Evolutionary conservation across 1,284 basidiomycete genomes (phyloP), one percentile per base, ranked within the genome.

Genomic region (Thecaphora thlaspeos): DNA sequence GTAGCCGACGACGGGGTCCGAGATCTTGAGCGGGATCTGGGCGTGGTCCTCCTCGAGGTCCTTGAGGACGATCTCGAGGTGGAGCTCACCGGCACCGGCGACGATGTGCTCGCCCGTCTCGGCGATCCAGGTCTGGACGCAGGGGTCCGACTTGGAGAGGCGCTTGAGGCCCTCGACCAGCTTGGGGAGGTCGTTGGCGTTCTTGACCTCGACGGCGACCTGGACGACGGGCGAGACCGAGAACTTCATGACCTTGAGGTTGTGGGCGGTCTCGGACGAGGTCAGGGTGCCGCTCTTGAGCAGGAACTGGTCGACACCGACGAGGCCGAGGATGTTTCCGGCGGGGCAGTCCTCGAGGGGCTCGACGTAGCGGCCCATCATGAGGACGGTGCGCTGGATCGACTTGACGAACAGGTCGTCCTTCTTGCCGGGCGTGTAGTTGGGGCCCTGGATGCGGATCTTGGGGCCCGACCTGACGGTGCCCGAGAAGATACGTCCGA

Each of bases 111-210:
- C 92, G 81, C 94, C 94, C 69, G 86, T 88, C 71, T 95, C 92
- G 43, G 81, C 79, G 78, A 97, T 94, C 88, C 86, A 94, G 53
- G 91, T 87, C 82, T 97, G 93, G 68, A 99, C 95, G 83, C 94
- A 98, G 68, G 95, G 94, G 81, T 99, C 95, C 40, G 94, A 99
- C 84, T 99, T 98, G 75, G 94, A 95, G 64, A 99, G 86, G 86
- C 94, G 94, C 85, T 98, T 99, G 73, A 99, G 89, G 85, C 94
- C 95, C 85, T 98, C 95, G 71, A 98, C 95, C 68, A 99, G 89
- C 83, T 99, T 99, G 79, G 94, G 94, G 57, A 99, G 84, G 85
- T 99, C 94, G 68, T 91, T 86, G 68, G 94, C 93, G 81, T 98
- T 98, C 89, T 98, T 98, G 82, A 97, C 94, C 82, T 99, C 95